These are phyloP conservation scores for Psilocybe subaeruginosa DNA, from an alignment of 768 basidiomycete species.

Conservation along the genomic window DNA sequence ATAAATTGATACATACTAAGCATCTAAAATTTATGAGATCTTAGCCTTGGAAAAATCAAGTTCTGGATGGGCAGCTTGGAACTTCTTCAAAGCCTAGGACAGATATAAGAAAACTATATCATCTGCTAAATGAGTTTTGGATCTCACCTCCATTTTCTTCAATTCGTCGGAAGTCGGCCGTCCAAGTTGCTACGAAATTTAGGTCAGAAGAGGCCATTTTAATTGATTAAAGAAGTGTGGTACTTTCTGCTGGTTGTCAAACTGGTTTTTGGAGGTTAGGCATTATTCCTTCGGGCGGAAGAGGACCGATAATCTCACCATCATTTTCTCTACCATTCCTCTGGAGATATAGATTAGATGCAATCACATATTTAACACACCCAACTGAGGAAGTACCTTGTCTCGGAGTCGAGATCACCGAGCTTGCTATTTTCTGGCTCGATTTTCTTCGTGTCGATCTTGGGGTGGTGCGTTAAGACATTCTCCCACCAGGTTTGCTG, in stretches of 20 bases:
- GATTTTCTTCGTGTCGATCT: conserved; percentile 96
- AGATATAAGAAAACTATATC: conserved; percentile 6
- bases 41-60: conserved; percentile 94
- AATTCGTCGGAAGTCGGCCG: conserved; percentile 94
- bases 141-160: conserved; percentile 83
- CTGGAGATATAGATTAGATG: conserved; percentile 39
- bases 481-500: conserved; percentile 98
- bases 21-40: conserved; percentile 56
- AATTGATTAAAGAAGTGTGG: neutral
- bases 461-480: conserved; percentile 92
- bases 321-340: conserved; percentile 99
- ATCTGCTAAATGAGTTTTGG: neutral
- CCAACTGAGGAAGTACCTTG: conserved; percentile 54
- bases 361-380: neutral
- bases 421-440: conserved; percentile 94
- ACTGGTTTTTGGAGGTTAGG: conserved; percentile 41
- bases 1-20: neutral
- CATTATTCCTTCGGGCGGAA: conserved; percentile 9
- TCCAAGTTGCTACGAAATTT: conserved; percentile 75
- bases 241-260: conserved; percentile 80
- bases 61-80: conserved; percentile 90
- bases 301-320: conserved; percentile 56
- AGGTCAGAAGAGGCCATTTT: conserved; percentile 1
- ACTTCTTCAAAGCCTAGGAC: conserved; percentile 78
- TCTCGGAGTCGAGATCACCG: conserved; percentile 95